phyloP scores from a whole-genome alignment of 257 asterid species.

The Solanum sparsipilum region DNA sequence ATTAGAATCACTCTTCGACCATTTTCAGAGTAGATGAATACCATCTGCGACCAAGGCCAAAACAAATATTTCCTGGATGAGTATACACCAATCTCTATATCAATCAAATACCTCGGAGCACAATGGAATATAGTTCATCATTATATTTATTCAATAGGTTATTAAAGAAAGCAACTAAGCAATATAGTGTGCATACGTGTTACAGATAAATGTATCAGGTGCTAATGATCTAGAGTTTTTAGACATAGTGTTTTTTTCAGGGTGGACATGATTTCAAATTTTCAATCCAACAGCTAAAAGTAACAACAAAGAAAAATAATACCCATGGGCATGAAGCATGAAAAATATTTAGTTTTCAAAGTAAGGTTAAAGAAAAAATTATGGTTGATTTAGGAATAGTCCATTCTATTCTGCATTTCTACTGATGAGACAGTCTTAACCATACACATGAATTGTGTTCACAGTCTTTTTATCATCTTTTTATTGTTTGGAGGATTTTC shows the following conservation, averaged over 20 bases:
- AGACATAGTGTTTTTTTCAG: not conserved
- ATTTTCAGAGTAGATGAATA: constrained; percentile 55
- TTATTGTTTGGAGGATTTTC: not conserved
- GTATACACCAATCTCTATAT: constrained; percentile 56
- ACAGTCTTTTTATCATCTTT: too few species aligned
- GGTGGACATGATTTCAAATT: too few species aligned
- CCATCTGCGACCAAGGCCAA: constrained; percentile 61
- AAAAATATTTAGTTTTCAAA: not conserved
- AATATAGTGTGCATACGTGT: too few species aligned
- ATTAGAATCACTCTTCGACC: constrained; percentile 22
- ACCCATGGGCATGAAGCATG: not conserved
- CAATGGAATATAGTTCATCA: not conserved
- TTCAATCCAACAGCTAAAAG: too few species aligned
- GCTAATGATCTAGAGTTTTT: not conserved
- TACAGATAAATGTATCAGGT: too few species aligned
- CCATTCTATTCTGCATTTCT: not conserved
- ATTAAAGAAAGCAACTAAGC: not conserved
- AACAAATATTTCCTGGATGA: constrained; percentile 39
- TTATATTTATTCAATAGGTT: too few species aligned
- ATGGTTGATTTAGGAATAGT: not conserved
- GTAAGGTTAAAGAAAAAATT: not conserved
- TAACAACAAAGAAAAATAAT: not conserved
- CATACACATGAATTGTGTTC: not conserved
- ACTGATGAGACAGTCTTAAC: not conserved
- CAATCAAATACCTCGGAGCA: too few species aligned